Base-by-base conservation (phyloP, 352 stramenopile genomes). In the Thraustochytrium sp. region DNA sequence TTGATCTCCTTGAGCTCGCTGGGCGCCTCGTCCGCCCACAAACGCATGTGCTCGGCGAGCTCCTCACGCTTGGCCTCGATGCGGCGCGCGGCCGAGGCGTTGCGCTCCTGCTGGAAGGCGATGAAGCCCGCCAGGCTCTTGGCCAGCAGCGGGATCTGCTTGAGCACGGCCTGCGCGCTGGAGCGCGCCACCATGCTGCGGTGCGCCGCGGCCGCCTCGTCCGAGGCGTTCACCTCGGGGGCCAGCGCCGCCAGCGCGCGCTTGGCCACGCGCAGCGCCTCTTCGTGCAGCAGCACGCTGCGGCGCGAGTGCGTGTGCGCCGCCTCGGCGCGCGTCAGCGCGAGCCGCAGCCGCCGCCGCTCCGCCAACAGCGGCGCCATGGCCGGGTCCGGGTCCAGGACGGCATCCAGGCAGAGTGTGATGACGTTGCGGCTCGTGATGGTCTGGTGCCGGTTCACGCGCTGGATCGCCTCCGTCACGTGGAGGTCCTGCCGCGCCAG, bases 21-120 rank as follows among this genome's bases (percentile, higher is more conserved):
- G 18, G 62, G 62, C n/a, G 62, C 62, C 62, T 75, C 62, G 40
- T 75, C 62, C 4, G 13, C 62, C 8, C 29, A 75, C 37, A 75
- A 26, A 21, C 62, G 62, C 38, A 31, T 18, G 40, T 75, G 62
- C 38, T 75, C 62, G 0, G 11, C 62, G 8, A 75, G 62, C 62
- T 75, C 62, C 37, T 51, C 62, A 0, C 37, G 37, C 62, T 75
- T 75, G 38, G 38, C n/a, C 37, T 31, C 62, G 4, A 54, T 51
- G 26, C 62, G 38, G 16, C 23, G 5, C 23, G 62, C 62, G 16
- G 62, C 62, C 38, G 62, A 16, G 11, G 26, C 40, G 11, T 54
- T 75, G 23, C 62, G 62, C 40, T 75, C 62, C 23, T 51, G 11
- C 40, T 53, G 37, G 11, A 54, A 54, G 26, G 3, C 53, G 62